Base-by-base conservation (phyloP, 2,329 filamentous ascomycete species). In the Diaporthe sp. region DNA sequence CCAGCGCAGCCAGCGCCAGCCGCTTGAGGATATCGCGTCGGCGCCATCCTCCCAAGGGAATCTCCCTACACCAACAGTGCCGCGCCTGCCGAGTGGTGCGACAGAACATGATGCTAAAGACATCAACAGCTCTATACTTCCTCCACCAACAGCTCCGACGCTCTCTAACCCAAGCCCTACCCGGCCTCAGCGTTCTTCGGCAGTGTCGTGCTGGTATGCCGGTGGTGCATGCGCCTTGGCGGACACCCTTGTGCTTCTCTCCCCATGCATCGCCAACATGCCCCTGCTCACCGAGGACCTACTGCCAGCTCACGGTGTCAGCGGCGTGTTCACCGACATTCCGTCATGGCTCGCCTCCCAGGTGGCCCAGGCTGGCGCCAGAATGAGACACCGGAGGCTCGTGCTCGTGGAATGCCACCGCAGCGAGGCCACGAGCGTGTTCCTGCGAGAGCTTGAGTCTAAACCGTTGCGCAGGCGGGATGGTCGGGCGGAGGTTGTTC, bases 291-390 rank as follows among this genome's bases (percentile, higher is more conserved):
- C 82, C 0, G 81, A 84, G 1, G 78, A 81, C 30, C 78, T 89
- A 0, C 79, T 89, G 2, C 74, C 76, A 1, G 78, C 78, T 0
- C 88, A 90, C 55, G 87, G 87, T 1, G 79, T 88, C 50, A 44
- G 76, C 2, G 71, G 79, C 0, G 80, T 83, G 22, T 76, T 83
- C 1, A 78, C 79, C 0, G 80, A 87, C 6, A 80, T 58, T 4
- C 25, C 53, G 39, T 71, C 70, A 42, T 72, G 63, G 47, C 73
- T 65, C 4, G 72, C 69, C 25, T 70, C 70, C 9, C 13, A 39
- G 44, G 50, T 22, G 25, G n/a, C 58, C 27, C 47, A 25, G 1
- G 30, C 27, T 2, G 63, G 63, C 15, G 4, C 51, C 30, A 53
- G 22, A 9, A 71, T 72, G 5, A 76, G 68, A 22, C 77, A 73